Evolutionary conservation across 1,284 basidiomycete species (phyloP), one percentile per base, ranked within the genome.

Genomic region (Paramarasmius palmivorus): DNA sequence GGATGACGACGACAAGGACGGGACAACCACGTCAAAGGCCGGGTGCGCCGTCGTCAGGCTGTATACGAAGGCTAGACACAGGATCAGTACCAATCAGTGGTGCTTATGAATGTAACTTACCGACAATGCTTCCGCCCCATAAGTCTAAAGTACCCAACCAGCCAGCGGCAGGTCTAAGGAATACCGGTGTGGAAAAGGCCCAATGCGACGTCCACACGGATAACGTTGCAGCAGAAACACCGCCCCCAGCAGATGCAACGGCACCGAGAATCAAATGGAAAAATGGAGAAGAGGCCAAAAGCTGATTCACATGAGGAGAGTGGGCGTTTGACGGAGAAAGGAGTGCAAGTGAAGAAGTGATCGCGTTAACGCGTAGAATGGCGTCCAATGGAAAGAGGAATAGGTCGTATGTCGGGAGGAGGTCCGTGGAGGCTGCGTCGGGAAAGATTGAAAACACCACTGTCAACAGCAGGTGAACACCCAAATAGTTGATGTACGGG

Each of bases 331-430:
- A 60, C 20, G 63, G 50, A n/a, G 62, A 39, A 47, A 75, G 65
- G 23, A 73, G 68, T 23, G 65, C 62, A 9, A 77, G 60, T 3
- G 68, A 64, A 20, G 53, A 51, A 0, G 69, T 67, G 35, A 80
- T 66, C 1, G 76, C 66, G 49, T 66, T 72, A 8, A 71, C 69
- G 45, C 78, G 73, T 26, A 81, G 65, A 20, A 78, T 59, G 14
- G 73, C 76, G 55, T 81, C 78, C 29, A 79, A 54, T 1, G 77
- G 77, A 61, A 76, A 75, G n/a, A 79, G 61, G 10, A 71, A 35
- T n/a, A 74, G 71, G 55, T 79, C 76, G 38, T 72, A 34, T 14
- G 29, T 38, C 9, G 49, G 20, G 32, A 52, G 54, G 40, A 48
- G 23, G 15, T 14, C 34, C 14, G 19, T 45, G 52, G 26, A 49